Base-by-base conservation (phyloP, 257 asterid genomes). In the Solanum infundibuliforme region DNA sequence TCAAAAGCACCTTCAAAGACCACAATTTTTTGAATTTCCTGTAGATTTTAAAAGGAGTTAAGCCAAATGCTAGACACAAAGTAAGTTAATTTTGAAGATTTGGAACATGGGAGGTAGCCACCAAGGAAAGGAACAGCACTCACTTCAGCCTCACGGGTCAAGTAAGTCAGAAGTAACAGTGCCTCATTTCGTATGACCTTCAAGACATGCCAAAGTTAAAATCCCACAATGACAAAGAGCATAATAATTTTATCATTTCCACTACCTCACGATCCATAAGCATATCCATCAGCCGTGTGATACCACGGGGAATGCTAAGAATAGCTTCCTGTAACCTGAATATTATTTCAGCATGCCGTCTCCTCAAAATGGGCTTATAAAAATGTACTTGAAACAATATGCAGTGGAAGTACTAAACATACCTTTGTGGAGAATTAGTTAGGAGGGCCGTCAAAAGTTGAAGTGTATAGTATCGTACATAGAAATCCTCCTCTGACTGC, bases 111-210 rank as follows among this genome's bases (percentile, higher is more conserved):
- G 36, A 75, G 73, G 12, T 7, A 75, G 38, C 43, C 35, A 39
- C 41, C 87, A 41, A 43, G 72, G 29, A 21, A 31, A 74, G 58
- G 85, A 85, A 71, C 32, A 87, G 88, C 87, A 65, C 89, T 90
- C 86, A 96, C 99, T 98, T 97, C 98, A 91, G 99, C 99, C 88
- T 97, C 99, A 46, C 98, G 99, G 82, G 99, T 95, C 96, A 96
- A 91, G 93, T 94, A 95, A 69, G 98, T 95, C 83, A 96, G 96
- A 87, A 96, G 98, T 89, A 96, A 86, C 86, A 94, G 90, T 69
- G 98, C 98, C 90, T 96, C 99, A 91, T 96, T 95, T 84, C 98
- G 95, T 89, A 96, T 95, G 89, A 95, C 98, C 98, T 96, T 82
- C 69, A 88, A 83, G 73, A 86, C 89, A 86, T 8, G 68, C 74